A percentile compares a stretch with the other conserved stretches of the same genome.
These are phyloP conservation scores for Oryza punctata DNA, from an alignment of 176 grass and related monocot genomes.

Conservation along the genomic window DNA sequence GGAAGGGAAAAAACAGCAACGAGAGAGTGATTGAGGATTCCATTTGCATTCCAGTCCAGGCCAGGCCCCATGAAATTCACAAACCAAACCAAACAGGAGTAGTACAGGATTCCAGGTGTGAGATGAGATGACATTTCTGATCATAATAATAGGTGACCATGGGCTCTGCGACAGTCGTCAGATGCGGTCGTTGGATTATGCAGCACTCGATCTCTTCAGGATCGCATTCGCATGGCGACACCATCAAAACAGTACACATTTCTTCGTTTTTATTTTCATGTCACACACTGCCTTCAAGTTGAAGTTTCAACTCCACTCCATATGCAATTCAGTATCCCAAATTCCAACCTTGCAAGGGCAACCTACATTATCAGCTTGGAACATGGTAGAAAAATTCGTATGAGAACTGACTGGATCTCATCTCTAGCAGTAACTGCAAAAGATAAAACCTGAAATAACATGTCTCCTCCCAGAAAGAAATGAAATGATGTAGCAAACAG, in stretches of 20 bases:
- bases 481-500: slow-evolving; percentile 17
- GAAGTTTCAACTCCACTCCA: not conserved
- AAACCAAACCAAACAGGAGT: slow-evolving; percentile 2
- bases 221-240: not conserved
- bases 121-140: not conserved
- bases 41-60: not conserved
- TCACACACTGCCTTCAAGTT: not conserved
- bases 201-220: slow-evolving; percentile 22
- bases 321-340: not conserved
- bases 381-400: not conserved
- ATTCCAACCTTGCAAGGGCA: too few species aligned
- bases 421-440: not conserved
- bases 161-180: slow-evolving; percentile 26
- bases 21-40: not conserved
- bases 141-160: not conserved
- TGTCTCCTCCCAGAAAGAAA: not conserved
- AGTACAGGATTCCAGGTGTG: not conserved
- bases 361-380: not conserved
- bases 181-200: slow-evolving; percentile 13
- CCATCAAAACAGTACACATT: not conserved
- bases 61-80: not conserved
- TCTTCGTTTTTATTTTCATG: not conserved
- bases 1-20: not conserved
- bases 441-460: not conserved
- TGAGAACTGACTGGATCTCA: not conserved